These are phyloP conservation scores for Penicillium parvum DNA, from an alignment of 495 filamentous ascomycete species.

Conservation along the genomic window DNA sequence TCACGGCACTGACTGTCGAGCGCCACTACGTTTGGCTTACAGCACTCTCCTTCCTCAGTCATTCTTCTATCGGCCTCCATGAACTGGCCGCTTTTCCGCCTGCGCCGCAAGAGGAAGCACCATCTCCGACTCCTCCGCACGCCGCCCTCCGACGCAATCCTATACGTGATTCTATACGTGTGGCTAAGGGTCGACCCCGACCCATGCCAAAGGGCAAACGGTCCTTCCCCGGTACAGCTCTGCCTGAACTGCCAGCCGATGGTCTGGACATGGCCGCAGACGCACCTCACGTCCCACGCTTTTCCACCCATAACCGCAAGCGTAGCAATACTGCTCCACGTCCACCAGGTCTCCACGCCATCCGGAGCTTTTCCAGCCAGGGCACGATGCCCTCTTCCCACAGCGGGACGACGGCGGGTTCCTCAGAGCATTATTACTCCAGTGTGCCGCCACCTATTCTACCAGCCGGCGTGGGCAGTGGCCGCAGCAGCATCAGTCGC, in stretches of 20 bases:
- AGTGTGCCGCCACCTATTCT: constrained; percentile 11
- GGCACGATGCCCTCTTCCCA: constrained; percentile 40
- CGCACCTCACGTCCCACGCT: constrained; percentile 75
- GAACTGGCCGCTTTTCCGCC: constrained; percentile 57
- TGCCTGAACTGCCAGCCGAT: constrained; percentile 32
- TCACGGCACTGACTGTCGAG: constrained; percentile 77
- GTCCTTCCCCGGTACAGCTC: constrained; percentile 32
- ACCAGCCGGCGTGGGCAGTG: constrained; percentile 29
- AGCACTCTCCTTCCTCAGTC: constrained; percentile 87
- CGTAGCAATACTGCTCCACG: constrained; percentile 78
- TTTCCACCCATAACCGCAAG: constrained; percentile 71
- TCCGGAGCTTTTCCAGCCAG: constrained; percentile 71
- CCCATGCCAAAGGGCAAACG: constrained; percentile 42
- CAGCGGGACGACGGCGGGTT: constrained; percentile 46
- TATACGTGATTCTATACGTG: constrained; percentile 84
- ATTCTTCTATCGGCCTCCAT: constrained; percentile 70
- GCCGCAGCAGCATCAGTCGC: constrained; percentile 40
- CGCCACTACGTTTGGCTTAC: constrained; percentile 95
- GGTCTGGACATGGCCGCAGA: constrained; percentile 54
- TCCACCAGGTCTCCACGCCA: constrained; percentile 51
- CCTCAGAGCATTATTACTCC: constrained; percentile 53
- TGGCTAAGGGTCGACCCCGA: constrained; percentile 75
- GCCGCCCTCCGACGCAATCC: constrained; percentile 53
- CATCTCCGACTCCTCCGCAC: constrained; percentile 31
- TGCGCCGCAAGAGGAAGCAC: constrained; percentile 46